Evolutionary conservation across 2,329 filamentous ascomycete species (phyloP), one percentile per base, ranked within the genome.

Genomic region (Didymellaceae sp.): DNA sequence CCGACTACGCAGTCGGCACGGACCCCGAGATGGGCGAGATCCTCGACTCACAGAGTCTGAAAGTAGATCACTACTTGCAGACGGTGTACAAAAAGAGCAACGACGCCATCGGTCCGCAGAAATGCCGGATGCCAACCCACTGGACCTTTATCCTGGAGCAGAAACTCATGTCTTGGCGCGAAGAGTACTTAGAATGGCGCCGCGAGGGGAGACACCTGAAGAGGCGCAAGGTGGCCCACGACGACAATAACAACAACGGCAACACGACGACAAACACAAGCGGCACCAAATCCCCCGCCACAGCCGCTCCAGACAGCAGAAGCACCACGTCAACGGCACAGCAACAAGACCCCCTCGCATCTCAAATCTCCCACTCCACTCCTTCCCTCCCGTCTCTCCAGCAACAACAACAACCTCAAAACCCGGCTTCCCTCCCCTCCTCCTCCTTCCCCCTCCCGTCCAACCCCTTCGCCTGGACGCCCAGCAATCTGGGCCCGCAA

Each of bases 1-100:
- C 62, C n/a, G 69, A 71, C 35, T 73, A 71, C 21, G 69, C 67
- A 1, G 62, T 72, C 2, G 64, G 66, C 10, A 70, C 68, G 0
- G 68, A 71, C 34, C 57, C 61, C 1, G 62, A 69, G 5, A 67
- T 73, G 58, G 61, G 68, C 45, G 66, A 66, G 34, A 53, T 72
- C 2, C 59, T 73, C 7, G 67, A 72, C 22, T 63, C 58, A 11
- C 56, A 67, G 28, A 68, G 55, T 28, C 51, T 73, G 7, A 71
- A 66, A 45, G 61, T 69, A 5, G 66, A 66, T 28, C 62, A 57
- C 37, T 73, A 73, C 37, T 55, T 73, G 0, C 53, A 67, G 20
- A 55, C 46, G 1, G 55, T 70, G 2, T 33, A 70, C 6, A 50
- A 52, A 5, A 60, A 58, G 28, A 62, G 57, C 6, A 32, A 32